A percentile compares a stretch with the other conserved stretches of the same genome.
phyloP scores from a whole-genome alignment of 192 early-diverging fungal species.

The Backusella macrospora region DNA sequence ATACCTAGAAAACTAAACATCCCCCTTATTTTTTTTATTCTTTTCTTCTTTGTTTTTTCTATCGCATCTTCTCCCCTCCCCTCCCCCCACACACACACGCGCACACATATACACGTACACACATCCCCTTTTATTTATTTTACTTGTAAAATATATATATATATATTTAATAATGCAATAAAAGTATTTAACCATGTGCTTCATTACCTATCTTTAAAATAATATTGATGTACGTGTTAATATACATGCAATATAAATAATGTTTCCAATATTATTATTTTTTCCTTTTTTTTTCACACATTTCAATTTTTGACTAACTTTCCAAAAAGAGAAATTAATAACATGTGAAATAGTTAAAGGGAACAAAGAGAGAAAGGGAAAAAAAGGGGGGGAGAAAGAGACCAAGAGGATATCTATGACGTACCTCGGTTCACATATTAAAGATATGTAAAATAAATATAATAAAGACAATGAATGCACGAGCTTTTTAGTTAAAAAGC shows the following conservation, averaged over 20 bases:
- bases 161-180: background rate
- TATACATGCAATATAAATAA: background rate
- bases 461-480: background rate
- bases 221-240: background rate
- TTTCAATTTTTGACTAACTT: constrained; percentile 11
- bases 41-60: too few relatives aligned
- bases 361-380: background rate
- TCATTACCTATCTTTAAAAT: background rate
- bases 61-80: background rate
- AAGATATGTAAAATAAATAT: constrained; percentile 6
- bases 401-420: background rate
- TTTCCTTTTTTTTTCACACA: background rate
- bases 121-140: background rate
- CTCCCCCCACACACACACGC: background rate
- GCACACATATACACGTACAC: background rate
- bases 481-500: background rate
- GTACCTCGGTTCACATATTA: constrained; percentile 8
- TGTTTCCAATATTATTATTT: background rate
- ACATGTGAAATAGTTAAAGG: constrained; percentile 5
- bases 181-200: background rate
- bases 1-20: constrained; percentile 2
- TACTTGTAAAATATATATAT: background rate
- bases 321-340: background rate
- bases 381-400: background rate
- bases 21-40: background rate